Percentiles rank a stretch among this genome's conserved stretches.
Conservation (phyloP, 1,139 yeast species). For the Zygosaccharomyces sapae region DNA sequence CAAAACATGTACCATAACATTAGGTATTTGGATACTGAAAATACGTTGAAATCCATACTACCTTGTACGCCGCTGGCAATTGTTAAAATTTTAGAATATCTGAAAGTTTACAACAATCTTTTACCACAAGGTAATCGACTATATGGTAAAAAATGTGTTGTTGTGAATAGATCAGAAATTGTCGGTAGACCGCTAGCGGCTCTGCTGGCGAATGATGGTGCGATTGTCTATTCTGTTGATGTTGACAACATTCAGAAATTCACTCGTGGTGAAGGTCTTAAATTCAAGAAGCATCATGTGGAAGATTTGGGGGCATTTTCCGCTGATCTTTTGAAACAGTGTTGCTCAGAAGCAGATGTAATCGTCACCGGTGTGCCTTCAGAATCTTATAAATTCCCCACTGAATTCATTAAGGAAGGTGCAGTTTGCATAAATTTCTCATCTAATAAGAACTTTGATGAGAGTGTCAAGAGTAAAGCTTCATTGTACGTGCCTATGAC, state of each 20-base stretch:
- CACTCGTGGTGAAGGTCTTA: constrained; percentile 89
- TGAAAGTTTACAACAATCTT: constrained; percentile 79
- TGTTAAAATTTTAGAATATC: constrained; percentile 85
- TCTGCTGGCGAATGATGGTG: constrained; percentile 92
- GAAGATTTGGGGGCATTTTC: constrained; percentile 54
- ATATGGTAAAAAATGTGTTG: constrained; percentile 85
- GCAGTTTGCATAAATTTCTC: constrained; percentile 89
- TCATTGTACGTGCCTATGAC: constrained; percentile 90
- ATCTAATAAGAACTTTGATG: constrained; percentile 77
- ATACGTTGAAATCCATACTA: constrained; percentile 74
- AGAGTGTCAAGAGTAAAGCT: constrained; percentile 77
- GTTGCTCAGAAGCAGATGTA: constrained; percentile 78
- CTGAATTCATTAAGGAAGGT: constrained; percentile 74
- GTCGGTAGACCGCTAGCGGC: constrained; percentile 98
- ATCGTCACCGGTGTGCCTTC: constrained; percentile 94
- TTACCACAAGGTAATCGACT: constrained; percentile 85
- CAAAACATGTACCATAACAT: constrained; percentile 92
- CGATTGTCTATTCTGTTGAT: constrained; percentile 89
- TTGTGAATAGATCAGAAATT: constrained; percentile 90
- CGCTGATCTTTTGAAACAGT: constrained; percentile 49
- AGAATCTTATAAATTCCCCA: constrained; percentile 76
- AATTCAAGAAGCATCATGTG: constrained; percentile 78
- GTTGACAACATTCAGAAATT: constrained; percentile 82
- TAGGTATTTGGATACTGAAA: constrained; percentile 67
- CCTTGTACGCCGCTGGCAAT: constrained; percentile 97